Evolutionary conservation across 1,139 yeast genomes (phyloP), one percentile per base, ranked within the genome.

Genomic region (Torulaspora globosa): DNA sequence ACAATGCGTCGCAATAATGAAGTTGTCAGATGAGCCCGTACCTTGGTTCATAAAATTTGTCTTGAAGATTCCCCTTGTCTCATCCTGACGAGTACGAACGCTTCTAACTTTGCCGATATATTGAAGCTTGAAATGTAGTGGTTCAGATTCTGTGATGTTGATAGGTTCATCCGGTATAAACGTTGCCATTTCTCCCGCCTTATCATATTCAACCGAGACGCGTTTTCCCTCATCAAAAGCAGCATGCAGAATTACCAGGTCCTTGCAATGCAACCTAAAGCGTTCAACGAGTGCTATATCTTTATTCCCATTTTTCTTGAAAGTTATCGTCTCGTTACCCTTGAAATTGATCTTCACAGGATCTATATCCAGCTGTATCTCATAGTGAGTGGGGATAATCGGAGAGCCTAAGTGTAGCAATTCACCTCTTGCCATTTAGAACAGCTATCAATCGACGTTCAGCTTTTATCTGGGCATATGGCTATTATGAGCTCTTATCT

Each of bases 41-140:
- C 69, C 62, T 4, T 73, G 69, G 53, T 76, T 80, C 47, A 73
- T 69, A 58, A 79, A 80, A 56, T 80, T 80, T 1, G 87, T 80
- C 56, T 79, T 80, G 71, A 81, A 83, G 1, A 83, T 64, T n/a
- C 92, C 92, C 41, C 66, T 70, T 1, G 89, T 83, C 39, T 64
- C 64, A 55, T 82, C 87, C 36, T 70, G 66, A 56, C 68, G 78
- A 0, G 85, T 79, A 55, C 74, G 72, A 41, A 78, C 74, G n/a
- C 74, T 63, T 50, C 75, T 75, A 39, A 82, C 67, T 51, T 75
- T 77, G 1, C 85, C 89, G 50, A 80, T 61, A 54, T 76, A 84
- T 12, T 45, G 54, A 38, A 67, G 47, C 6, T 41, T 37, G 38
- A 53, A 48, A 37, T 34, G 42, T 9, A 44, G 44, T 12, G 28